Percentiles rank a stretch among this genome's conserved stretches.
Evolutionary conservation across 139 green algal genomes (phyloP).

Genomic region (Chlamydomonas asymmetrica): DNA sequence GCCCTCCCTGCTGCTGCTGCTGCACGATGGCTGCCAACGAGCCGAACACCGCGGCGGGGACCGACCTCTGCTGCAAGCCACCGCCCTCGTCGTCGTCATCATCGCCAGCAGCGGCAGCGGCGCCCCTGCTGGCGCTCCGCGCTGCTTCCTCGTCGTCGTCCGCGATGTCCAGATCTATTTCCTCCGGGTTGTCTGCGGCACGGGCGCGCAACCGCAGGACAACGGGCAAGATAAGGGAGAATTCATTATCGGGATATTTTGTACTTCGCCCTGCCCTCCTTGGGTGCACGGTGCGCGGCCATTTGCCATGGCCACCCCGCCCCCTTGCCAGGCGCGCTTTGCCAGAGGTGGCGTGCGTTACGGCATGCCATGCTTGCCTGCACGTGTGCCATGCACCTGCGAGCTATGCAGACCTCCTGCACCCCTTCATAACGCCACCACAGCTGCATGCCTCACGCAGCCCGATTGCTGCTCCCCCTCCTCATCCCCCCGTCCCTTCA

Average conservation of each 20-base stretch:
- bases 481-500: neutral
- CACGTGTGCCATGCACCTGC: too few species aligned
- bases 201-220: neutral
- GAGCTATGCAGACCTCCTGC: neutral
- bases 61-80: conserved; percentile 70
- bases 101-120: neutral
- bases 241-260: neutral
- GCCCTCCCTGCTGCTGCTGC: too few species aligned
- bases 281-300: neutral
- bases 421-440: neutral
- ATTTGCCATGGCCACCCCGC: neutral
- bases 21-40: conserved; percentile 41
- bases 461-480: neutral
- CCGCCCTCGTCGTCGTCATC: conserved; percentile 49
- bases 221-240: neutral
- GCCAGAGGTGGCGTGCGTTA: neutral
- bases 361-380: too few species aligned
- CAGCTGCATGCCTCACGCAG: neutral
- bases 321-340: neutral
- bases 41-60: conserved; percentile 86
- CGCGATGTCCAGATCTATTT: conserved; percentile 85
- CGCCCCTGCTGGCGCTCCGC: conserved; percentile 37
- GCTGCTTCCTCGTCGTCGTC: conserved; percentile 58
- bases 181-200: conserved; percentile 85
- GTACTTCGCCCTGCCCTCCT: neutral